Evolutionary conservation across 257 asterid genomes (phyloP).

Genomic region (Thymus quinquecostatus): DNA sequence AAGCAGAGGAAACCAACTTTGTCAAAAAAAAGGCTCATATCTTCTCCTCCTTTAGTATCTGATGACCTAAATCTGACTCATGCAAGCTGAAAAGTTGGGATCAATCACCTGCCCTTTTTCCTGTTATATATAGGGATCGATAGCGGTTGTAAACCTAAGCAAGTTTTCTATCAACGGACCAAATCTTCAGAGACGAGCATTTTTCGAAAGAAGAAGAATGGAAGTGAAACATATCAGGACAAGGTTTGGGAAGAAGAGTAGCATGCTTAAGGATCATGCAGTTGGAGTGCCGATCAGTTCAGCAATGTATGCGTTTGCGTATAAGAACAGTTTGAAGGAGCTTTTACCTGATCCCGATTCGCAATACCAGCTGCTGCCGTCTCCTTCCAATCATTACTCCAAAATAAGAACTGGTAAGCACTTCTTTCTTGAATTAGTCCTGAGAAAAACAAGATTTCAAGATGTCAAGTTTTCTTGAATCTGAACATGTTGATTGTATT

Average conservation of each 20-base stretch:
- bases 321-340: slow-evolving; percentile 21
- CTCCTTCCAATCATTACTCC: slow-evolving; percentile 42
- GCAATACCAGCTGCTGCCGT: slow-evolving; percentile 36
- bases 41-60: slow-evolving; percentile 17
- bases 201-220: slow-evolving; percentile 23
- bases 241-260: slow-evolving; percentile 24
- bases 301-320: slow-evolving; percentile 25
- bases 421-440: slow-evolving; percentile 3
- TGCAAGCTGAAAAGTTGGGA: slow-evolving; percentile 17
- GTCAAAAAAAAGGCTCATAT: slow-evolving; percentile 3
- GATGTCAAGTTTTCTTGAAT: background rate
- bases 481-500: slow-evolving; percentile 11
- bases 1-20: slow-evolving; percentile 29
- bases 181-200: slow-evolving; percentile 1
- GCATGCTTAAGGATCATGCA: slow-evolving; percentile 32
- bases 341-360: slow-evolving; percentile 35
- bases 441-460: background rate
- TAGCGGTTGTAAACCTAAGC: slow-evolving; percentile 11
- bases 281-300: slow-evolving; percentile 45
- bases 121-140: slow-evolving; percentile 21
- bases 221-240: slow-evolving; percentile 30
- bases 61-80: slow-evolving; percentile 31
- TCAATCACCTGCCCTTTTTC: background rate
- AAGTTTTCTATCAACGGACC: background rate
- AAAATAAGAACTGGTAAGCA: slow-evolving; percentile 40